Base-by-base conservation (phyloP, 768 basidiomycete species). In the Paxillus ammoniavirescens region DNA sequence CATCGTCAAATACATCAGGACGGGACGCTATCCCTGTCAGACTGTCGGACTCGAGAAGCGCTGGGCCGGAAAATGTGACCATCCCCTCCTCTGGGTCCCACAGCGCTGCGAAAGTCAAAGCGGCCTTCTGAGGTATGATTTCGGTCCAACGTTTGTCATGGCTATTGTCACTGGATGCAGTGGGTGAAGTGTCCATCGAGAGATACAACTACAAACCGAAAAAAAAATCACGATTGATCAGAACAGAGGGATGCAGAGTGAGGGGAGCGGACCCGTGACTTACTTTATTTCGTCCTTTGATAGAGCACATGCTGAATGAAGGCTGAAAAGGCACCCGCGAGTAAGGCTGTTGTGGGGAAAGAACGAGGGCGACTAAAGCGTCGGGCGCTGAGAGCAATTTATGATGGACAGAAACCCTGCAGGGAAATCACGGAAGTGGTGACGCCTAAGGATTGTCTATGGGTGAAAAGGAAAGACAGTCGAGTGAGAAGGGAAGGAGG, bases 41-140 rank as follows among this genome's bases (percentile, higher is more conserved):
- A 26, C 55, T 41, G 17, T 70, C 68, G 15, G 62, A 50, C 36
- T 73, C 71, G 28, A 80, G 66, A 35, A 83, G 73, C 47, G 72
- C 66, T 26, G 79, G 74, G 26, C 77, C 79, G 1, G 82, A 82
- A 62, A 85, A 84, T 31, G 77, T 76, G 54, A 84, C 73, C 58
- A 83, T 74, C 33, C 81, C 83, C 6, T 82, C 77, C 1, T 78
- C 76, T 2, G 79, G 77, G 54, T 83, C 82, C 79, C 79, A 86
- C 31, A 84, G 64, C 6, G 82, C 81, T 4, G 80, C 83, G 58
- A 86, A 86, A 2, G 77, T 81, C 55, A 84, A 69, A 2, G 76
- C 82, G 26, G 78, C 70, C 50, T 80, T 77, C 5, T 83, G 81
- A 15, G 82, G 81, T 6, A 82, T 71, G 43, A 83, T 67, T 28